phyloP scores from a whole-genome alignment of 805 yeast species.

The Candida parachauliodes region DNA sequence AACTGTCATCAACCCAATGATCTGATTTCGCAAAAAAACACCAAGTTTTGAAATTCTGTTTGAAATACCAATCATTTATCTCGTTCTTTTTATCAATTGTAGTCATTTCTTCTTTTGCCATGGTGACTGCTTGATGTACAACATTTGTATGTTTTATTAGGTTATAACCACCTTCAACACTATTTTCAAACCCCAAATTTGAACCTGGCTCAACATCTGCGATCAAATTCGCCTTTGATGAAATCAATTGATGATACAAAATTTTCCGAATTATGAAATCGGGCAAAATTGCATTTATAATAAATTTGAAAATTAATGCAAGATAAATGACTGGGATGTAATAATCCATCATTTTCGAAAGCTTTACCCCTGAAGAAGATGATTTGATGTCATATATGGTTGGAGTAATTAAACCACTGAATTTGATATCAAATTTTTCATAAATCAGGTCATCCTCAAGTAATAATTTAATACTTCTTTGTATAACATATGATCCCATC shows the following conservation, averaged over 20 bases:
- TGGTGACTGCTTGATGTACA: conserved; percentile 49
- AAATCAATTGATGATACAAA: neutral
- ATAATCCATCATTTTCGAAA: conserved; percentile 20
- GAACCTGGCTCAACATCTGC: conserved; percentile 3
- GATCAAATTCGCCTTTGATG: neutral
- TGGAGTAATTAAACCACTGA: conserved; percentile 66
- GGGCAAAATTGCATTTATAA: conserved; percentile 10
- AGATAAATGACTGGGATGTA: conserved; percentile 25
- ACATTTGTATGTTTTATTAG: conserved; percentile 41
- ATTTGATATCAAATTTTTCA: conserved; percentile 23
- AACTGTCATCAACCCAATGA: conserved; percentile 58
- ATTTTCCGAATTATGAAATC: neutral
- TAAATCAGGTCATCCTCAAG: conserved; percentile 20
- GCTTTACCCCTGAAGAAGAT: conserved; percentile 30
- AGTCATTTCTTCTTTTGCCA: conserved; percentile 61
- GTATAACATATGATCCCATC: conserved; percentile 63
- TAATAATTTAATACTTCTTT: conserved; percentile 42
- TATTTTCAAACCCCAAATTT: conserved; percentile 19
- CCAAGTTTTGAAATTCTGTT: conserved; percentile 39
- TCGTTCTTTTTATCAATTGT: conserved; percentile 46
- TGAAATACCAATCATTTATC: conserved; percentile 48
- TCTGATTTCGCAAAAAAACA: conserved; percentile 55
- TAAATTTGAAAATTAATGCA: conserved; percentile 20
- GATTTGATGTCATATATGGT: conserved; percentile 61
- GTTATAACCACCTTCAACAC: conserved; percentile 39